A percentile compares a stretch with the other conserved stretches of the same genome.
Conservation (phyloP, 495 filamentous ascomycete species). For the Jackrogersella multiformis region DNA sequence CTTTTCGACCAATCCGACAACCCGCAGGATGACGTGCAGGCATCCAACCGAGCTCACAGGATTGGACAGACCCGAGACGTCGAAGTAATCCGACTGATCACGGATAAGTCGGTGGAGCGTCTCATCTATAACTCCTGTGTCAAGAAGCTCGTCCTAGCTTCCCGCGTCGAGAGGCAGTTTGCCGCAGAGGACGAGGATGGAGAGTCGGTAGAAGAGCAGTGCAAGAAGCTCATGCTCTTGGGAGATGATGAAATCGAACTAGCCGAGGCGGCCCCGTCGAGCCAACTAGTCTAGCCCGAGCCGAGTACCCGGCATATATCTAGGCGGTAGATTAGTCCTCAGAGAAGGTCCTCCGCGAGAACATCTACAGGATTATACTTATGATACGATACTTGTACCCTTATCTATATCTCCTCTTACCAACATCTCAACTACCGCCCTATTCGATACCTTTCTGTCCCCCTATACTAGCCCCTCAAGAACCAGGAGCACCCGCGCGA, state of each 20-base stretch:
- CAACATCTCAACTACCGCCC: background rate
- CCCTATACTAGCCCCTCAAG: too few relatives aligned
- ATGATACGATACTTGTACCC: background rate
- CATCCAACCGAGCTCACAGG: slow-evolving; percentile 94
- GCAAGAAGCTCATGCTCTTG: slow-evolving; percentile 43
- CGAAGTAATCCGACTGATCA: slow-evolving; percentile 83
- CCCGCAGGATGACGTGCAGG: slow-evolving; percentile 95
- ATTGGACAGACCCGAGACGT: slow-evolving; percentile 91
- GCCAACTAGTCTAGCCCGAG: background rate
- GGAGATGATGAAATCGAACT: slow-evolving; percentile 24
- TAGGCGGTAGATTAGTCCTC: slow-evolving; percentile 4
- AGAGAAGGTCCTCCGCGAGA: background rate
- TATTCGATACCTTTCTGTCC: background rate
- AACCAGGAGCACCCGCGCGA: too few relatives aligned
- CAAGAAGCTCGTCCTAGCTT: slow-evolving; percentile 91
- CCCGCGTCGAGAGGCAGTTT: slow-evolving; percentile 67
- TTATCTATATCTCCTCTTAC: background rate
- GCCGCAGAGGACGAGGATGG: slow-evolving; percentile 42
- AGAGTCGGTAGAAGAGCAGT: slow-evolving; percentile 45
- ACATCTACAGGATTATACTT: background rate
- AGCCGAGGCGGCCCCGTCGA: background rate
- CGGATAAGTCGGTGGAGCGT: slow-evolving; percentile 86
- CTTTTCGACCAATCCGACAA: slow-evolving; percentile 97
- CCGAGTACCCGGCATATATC: background rate
- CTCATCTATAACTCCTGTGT: slow-evolving; percentile 88